Evolutionary conservation across 2,329 filamentous ascomycete genomes (phyloP).

Genomic region (Ophiostoma australiae): DNA sequence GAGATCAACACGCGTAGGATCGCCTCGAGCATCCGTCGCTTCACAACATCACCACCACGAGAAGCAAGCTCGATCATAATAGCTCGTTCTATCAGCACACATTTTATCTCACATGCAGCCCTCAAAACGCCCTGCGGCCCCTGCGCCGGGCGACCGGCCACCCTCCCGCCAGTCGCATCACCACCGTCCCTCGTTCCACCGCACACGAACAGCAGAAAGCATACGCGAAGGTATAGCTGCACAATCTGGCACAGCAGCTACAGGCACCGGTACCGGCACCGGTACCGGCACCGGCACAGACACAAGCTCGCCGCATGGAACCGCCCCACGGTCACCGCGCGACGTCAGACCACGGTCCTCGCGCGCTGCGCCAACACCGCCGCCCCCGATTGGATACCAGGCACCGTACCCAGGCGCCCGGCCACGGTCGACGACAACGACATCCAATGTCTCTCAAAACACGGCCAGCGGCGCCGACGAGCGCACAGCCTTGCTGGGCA

Average conservation of each 20-base stretch:
- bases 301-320: background rate
- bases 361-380: background rate
- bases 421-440: background rate
- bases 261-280: background rate
- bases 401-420: background rate
- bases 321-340: background rate
- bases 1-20: background rate
- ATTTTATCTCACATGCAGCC: slow-evolving; percentile 7
- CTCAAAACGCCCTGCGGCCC: background rate
- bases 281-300: background rate
- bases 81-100: background rate
- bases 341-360: background rate
- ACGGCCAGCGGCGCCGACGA: slow-evolving; percentile 17
- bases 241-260: background rate
- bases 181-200: background rate
- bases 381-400: background rate
- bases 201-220: slow-evolving; percentile 5
- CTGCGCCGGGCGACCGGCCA: slow-evolving; percentile 5
- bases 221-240: background rate
- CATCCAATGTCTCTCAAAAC: slow-evolving; percentile 9
- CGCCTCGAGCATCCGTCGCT: background rate
- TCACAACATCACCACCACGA: background rate
- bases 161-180: background rate
- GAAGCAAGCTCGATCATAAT: background rate
- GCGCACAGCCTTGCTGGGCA: slow-evolving; percentile 25